Conservation (phyloP, 179 eudicot genomes). For the Silene vulgaris region DNA sequence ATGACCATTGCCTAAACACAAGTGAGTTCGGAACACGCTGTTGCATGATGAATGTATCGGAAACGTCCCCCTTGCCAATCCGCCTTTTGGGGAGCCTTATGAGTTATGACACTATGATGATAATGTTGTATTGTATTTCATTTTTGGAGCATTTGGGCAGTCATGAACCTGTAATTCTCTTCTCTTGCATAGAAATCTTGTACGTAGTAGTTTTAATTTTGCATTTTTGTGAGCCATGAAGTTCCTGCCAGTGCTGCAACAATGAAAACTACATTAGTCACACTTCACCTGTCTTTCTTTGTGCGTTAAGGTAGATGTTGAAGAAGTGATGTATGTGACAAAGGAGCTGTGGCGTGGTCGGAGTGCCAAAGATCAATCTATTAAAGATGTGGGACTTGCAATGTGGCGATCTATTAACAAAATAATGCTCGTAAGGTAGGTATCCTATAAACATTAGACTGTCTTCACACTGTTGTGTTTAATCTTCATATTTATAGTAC, state of each 20-base stretch:
- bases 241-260: neutral
- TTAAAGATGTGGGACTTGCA: constrained; percentile 78
- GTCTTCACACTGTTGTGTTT: neutral
- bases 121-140: neutral
- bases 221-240: neutral
- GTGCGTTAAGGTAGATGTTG: constrained; percentile 72
- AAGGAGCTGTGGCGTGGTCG: constrained; percentile 96
- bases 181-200: neutral
- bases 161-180: neutral
- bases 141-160: neutral
- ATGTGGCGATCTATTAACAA: constrained; percentile 96
- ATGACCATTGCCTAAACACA: too few species aligned
- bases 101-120: neutral
- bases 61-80: neutral
- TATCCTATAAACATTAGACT: neutral
- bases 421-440: constrained; percentile 84
- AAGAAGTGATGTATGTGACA: constrained; percentile 78
- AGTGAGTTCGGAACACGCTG: too few species aligned
- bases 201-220: neutral
- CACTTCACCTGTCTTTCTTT: constrained; percentile 19
- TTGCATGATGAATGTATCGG: too few species aligned
- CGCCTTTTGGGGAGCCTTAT: neutral
- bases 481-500: neutral
- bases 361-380: constrained; percentile 76
- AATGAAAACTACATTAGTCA: neutral